These are phyloP conservation scores for Colletotrichum melonis DNA, from an alignment of 2,329 filamentous ascomycete species.

Conservation along the genomic window DNA sequence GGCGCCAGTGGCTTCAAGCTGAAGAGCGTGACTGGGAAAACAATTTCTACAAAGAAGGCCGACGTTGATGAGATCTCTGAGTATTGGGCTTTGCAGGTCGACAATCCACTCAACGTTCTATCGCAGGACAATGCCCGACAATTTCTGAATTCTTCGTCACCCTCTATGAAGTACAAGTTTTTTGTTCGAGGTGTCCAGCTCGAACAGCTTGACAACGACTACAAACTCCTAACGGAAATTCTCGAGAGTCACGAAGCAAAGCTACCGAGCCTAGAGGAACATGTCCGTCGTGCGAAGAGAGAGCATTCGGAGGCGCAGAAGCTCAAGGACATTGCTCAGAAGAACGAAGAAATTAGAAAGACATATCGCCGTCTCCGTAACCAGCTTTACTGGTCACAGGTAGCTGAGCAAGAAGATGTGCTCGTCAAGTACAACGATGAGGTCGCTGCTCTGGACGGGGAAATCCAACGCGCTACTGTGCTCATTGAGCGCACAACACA, in stretches of 20 bases:
- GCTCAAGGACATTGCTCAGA: conserved; percentile 45
- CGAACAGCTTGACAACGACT: conserved; percentile 91
- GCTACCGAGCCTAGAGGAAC: conserved; percentile 69
- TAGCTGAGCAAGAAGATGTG: conserved; percentile 77
- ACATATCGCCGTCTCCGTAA: conserved; percentile 69
- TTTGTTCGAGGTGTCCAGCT: conserved; percentile 96
- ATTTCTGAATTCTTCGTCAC: conserved; percentile 87
- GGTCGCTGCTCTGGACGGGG: conserved; percentile 45
- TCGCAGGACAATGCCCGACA: conserved; percentile 96
- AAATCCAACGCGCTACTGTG: conserved; percentile 50
- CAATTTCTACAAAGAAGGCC: conserved; percentile 83
- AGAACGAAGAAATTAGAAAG: conserved; percentile 59
- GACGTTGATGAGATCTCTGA: conserved; percentile 95
- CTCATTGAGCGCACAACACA: conserved; percentile 57
- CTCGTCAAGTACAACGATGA: conserved; percentile 49
- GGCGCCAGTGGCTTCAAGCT: conserved; percentile 88
- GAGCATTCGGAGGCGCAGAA: conserved; percentile 49
- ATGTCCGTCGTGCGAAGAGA: conserved; percentile 70
- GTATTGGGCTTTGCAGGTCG: conserved; percentile 92
- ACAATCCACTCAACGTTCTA: conserved; percentile 95
- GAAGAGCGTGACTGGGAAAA: conserved; percentile 76
- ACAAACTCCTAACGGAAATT: conserved; percentile 83
- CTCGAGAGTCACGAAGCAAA: conserved; percentile 78
- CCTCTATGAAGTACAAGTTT: conserved; percentile 92
- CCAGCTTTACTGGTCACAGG: conserved; percentile 89